Percentiles rank a stretch among this genome's conserved stretches.
phyloP scores from a whole-genome alignment of 495 filamentous ascomycete genomes.

The Hyaloscypha hepaticicola region DNA sequence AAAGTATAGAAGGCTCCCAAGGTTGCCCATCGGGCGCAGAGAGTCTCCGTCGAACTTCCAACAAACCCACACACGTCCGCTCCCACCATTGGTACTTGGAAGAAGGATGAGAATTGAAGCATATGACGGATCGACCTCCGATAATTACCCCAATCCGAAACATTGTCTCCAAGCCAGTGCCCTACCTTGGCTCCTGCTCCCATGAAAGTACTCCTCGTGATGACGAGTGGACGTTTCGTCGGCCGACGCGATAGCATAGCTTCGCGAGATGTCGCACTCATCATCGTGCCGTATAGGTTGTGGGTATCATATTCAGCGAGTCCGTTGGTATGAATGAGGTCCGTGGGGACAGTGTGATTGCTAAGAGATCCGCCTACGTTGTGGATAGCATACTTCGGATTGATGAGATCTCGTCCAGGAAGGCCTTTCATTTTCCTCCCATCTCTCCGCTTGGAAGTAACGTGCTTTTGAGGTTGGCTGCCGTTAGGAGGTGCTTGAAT shows the following conservation, averaged over 20 bases:
- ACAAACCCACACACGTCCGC: constrained; percentile 78
- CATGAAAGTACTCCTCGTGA: constrained; percentile 80
- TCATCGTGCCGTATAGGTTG: constrained; percentile 36
- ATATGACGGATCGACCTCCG: constrained; percentile 64
- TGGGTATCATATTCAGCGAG: constrained; percentile 60
- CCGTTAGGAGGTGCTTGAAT: not conserved
- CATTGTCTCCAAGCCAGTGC: constrained; percentile 86
- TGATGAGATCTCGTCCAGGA: constrained; percentile 46
- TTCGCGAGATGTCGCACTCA: constrained; percentile 62
- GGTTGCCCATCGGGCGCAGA: constrained; percentile 69
- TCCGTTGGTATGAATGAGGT: constrained; percentile 70
- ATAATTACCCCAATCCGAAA: constrained; percentile 64
- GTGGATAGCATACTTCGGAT: constrained; percentile 35
- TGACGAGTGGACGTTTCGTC: constrained; percentile 64
- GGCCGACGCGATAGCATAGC: constrained; percentile 73
- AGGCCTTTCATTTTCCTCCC: not conserved
- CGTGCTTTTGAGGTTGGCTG: not conserved
- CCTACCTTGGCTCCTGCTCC: constrained; percentile 76
- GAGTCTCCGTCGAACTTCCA: constrained; percentile 66
- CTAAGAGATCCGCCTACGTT: constrained; percentile 54
- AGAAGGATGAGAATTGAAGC: constrained; percentile 74
- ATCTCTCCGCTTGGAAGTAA: constrained; percentile 38
- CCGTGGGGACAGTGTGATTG: constrained; percentile 70
- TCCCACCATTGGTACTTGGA: constrained; percentile 83
- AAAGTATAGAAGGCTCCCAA: constrained; percentile 53